phyloP scores from a whole-genome alignment of 2,329 filamentous ascomycete species.

The Scedosporium minutisporum region DNA sequence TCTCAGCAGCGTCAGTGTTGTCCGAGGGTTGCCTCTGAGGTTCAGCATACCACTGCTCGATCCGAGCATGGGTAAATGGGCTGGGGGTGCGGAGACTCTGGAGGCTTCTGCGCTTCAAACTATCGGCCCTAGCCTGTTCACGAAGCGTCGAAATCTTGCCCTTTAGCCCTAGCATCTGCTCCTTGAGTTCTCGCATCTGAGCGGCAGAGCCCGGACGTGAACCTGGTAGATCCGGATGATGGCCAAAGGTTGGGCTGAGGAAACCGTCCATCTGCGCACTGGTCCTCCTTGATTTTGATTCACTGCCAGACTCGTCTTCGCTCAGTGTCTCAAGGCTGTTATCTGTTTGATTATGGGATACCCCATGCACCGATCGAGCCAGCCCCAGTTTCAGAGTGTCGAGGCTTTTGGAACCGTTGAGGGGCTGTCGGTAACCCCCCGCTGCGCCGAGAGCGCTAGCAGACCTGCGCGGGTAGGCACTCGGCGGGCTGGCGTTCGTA shows the following conservation, averaged over 20 bases:
- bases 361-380: constrained; percentile 22
- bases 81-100: constrained; percentile 67
- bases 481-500: constrained; percentile 1
- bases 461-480: constrained; percentile 41
- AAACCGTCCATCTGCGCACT: constrained; percentile 21
- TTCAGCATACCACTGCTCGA: constrained; percentile 42
- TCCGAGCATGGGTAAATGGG: constrained; percentile 63
- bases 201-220: constrained; percentile 62
- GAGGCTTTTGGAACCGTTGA: constrained; percentile 32
- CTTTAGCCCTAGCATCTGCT: constrained; percentile 78
- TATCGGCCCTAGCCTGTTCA: constrained; percentile 70
- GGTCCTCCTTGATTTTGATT: constrained; percentile 19
- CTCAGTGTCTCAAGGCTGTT: constrained; percentile 40
- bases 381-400: constrained; percentile 22
- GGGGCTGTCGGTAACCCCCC: constrained; percentile 45
- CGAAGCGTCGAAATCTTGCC: constrained; percentile 74
- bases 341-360: constrained; percentile 30
- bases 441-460: constrained; percentile 54
- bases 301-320: constrained; percentile 36
- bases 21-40: constrained; percentile 14
- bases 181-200: constrained; percentile 63
- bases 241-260: constrained; percentile 35
- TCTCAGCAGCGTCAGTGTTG: constrained; percentile 8
- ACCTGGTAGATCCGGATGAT: constrained; percentile 35
- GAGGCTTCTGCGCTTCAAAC: constrained; percentile 64